Evolutionary conservation across 305 asterid species (phyloP).

Genomic region (Fraxinus latifolia): DNA sequence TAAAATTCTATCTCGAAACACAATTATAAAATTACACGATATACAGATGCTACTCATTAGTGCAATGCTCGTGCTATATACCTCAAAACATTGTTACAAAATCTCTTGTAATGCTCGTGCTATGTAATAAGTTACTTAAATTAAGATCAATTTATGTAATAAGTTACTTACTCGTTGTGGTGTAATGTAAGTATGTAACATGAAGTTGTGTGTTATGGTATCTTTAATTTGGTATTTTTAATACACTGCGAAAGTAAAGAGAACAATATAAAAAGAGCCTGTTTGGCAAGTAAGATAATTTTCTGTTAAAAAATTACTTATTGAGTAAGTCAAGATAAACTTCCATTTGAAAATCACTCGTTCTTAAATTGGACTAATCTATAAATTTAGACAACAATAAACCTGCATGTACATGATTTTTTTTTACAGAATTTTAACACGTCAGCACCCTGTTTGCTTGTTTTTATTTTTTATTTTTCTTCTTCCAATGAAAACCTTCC

Average conservation of each 20-base stretch:
- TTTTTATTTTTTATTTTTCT: too few species aligned
- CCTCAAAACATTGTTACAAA: background rate
- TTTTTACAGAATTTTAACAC: too few species aligned
- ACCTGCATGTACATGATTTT: too few species aligned
- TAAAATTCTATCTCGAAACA: background rate
- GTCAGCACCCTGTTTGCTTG: too few species aligned
- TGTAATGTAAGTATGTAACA: too few species aligned
- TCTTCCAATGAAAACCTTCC: too few species aligned
- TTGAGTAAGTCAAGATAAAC: background rate
- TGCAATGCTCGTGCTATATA: background rate
- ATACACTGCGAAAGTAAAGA: background rate
- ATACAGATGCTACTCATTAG: background rate
- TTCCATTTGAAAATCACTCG: background rate
- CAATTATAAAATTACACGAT: background rate
- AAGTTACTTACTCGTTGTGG: too few species aligned
- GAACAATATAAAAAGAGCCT: background rate
- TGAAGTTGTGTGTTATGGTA: too few species aligned
- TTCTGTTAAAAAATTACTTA: background rate
- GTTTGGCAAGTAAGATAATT: background rate
- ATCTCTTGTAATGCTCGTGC: background rate
- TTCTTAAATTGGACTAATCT: background rate
- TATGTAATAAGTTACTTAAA: too few species aligned
- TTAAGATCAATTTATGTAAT: too few species aligned
- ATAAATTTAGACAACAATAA: background rate
- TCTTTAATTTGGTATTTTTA: too few species aligned